A percentile compares a stretch with the other conserved stretches of the same genome.
phyloP scores from a whole-genome alignment of 1,284 basidiomycete genomes.

The Agroathelia rolfsii region DNA sequence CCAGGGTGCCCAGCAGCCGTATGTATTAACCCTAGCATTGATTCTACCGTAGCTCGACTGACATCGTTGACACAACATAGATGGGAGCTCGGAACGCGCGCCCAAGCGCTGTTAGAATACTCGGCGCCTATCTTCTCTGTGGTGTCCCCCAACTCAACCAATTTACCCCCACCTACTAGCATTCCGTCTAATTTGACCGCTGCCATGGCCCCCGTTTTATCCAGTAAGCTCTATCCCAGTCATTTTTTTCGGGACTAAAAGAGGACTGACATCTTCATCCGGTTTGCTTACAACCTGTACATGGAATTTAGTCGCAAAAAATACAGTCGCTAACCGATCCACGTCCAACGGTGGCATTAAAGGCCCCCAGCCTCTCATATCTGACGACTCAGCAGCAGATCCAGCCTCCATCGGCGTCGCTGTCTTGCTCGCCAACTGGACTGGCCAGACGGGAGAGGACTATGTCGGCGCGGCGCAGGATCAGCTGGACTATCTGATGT shows the following conservation, averaged over 20 bases:
- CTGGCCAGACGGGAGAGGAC: conserved; percentile 35
- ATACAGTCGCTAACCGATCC: conserved; percentile 39
- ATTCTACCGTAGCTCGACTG: too few relatives aligned
- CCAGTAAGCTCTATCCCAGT: conserved; percentile 29
- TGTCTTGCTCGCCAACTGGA: conserved; percentile 73
- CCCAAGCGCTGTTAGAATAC: conserved; percentile 63
- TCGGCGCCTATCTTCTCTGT: conserved; percentile 57
- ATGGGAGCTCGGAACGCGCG: conserved; percentile 78
- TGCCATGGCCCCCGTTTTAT: conserved; percentile 43
- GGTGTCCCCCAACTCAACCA: conserved; percentile 31
- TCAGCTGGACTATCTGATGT: conserved; percentile 65
- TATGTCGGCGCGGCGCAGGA: conserved; percentile 61
- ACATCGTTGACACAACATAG: too few relatives aligned
- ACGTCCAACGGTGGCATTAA: conserved; percentile 28
- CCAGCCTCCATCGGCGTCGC: conserved; percentile 77
- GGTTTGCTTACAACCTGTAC: too few relatives aligned
- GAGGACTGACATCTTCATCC: too few relatives aligned
- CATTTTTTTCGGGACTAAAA: conserved; percentile 24
- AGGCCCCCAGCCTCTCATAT: conserved; percentile 41
- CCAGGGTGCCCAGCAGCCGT: too few relatives aligned
- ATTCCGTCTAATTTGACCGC: conserved; percentile 25
- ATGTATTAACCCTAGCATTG: too few relatives aligned
- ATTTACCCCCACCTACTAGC: conserved; percentile 31
- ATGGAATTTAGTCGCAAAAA: conserved; percentile 38
- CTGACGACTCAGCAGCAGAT: conserved; percentile 62